These are phyloP conservation scores for Metschnikowia drakensbergensis DNA, from an alignment of 805 yeast species.

Conservation along the genomic window DNA sequence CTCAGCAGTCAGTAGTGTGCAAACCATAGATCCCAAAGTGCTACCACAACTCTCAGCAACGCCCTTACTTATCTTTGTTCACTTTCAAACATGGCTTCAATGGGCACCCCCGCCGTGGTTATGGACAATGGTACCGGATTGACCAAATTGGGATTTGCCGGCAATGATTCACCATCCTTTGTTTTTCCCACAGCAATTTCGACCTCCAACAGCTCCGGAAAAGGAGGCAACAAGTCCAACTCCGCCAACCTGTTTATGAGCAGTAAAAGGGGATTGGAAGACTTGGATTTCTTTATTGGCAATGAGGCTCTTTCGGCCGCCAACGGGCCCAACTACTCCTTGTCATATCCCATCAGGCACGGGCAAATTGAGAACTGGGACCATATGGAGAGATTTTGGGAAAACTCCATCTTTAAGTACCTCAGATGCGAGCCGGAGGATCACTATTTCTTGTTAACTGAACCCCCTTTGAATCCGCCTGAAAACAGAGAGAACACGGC, in stretches of 20 bases:
- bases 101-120: constrained; percentile 88
- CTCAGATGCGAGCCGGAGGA: constrained; percentile 98
- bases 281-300: constrained; percentile 90
- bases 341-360: constrained; percentile 90
- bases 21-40: constrained; percentile 3
- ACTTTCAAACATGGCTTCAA: constrained; percentile 21
- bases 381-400: constrained; percentile 99
- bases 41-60: not conserved
- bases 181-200: constrained; percentile 96
- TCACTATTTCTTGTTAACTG: constrained; percentile 91
- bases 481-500: constrained; percentile 98
- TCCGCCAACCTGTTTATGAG: constrained; percentile 43
- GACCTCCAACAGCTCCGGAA: constrained; percentile 53
- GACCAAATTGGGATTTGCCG: constrained; percentile 97
- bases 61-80: constrained; percentile 2
- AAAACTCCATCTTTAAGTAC: constrained; percentile 91
- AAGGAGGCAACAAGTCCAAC: constrained; percentile 36
- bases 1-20: constrained; percentile 4
- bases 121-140: constrained; percentile 99
- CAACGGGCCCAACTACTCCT: constrained; percentile 83
- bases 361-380: constrained; percentile 99
- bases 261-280: constrained; percentile 86
- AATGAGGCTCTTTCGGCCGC: constrained; percentile 92
- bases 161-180: constrained; percentile 96
- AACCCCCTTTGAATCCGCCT: constrained; percentile 99